Evolutionary conservation across 2,329 filamentous ascomycete genomes (phyloP), one percentile per base, ranked within the genome.

Genomic region (Westerdykella sp.): DNA sequence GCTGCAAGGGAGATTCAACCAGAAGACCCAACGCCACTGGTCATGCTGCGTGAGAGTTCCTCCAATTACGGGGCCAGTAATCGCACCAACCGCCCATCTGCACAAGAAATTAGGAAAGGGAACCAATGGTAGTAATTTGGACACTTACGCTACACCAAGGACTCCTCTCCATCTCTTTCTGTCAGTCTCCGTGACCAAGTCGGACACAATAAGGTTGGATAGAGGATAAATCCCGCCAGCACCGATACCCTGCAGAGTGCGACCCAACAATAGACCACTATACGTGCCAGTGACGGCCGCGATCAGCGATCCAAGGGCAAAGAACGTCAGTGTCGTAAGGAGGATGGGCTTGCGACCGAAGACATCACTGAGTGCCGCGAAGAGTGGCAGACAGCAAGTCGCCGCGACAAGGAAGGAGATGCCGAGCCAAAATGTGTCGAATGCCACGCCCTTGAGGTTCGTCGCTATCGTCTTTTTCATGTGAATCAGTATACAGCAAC

Each of bases 271-370:
- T 39, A 75, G 55, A n/a, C 58, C 60, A 1, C 51, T 47, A 6
- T 73, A 58, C 25, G 54, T 63, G 40, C 66, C 51, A 1, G 68
- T 56, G 4, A 69, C 58, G 13, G 62, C 65, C 39, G 67, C 68
- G 28, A 74, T 57, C 7, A 73, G 63, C 1, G 70, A 69, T 5
- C 73, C 73, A 6, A 67, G 51, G 1, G 68, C 71, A 48, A 73
- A 72, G 43, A 73, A 57, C 1, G 69, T 43, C 0, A 75, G 56
- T 0, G 71, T 69, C 0, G 56, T 45, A 10, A 75, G 59, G 36
- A 75, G 65, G 39, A 73, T 59, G 5, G 65, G 57, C 16, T 70
- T 70, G 15, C 73, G 70, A 2, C 73, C 74, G 44, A 78, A 75
- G 15, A 74, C 67, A 42, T 73, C 66, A 9, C 70, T 69, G 4